Evolutionary conservation across 306 rosid genomes (phyloP), one percentile per base, ranked within the genome.

Genomic region (Cicer cuneatum): DNA sequence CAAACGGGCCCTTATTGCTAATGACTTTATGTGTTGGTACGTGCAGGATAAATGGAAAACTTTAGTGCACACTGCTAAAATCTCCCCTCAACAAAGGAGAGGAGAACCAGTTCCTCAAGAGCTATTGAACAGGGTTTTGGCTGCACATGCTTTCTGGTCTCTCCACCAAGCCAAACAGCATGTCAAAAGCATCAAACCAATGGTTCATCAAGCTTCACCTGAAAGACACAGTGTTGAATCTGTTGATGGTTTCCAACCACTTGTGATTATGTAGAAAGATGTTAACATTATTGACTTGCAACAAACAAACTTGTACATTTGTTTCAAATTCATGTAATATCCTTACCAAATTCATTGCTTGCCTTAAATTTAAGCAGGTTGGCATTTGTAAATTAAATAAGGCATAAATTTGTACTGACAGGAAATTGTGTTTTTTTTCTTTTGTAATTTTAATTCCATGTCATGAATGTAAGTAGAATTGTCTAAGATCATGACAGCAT

Each of bases 41-140:
- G 16, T 11, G 47, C 89, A 93, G 97, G 98, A 94, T 77, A 94
- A 94, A 81, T 91, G 97, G 97, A 94, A 94, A 80, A 94, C 98
- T 13, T 76, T 91, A 83, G 98, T 94, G 45, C 98, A 94, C 84
- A 94, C 97, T 2, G 97, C 98, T 11, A 85, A 71, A 82, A 94
- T 91, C 21, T 79, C 91, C 3, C 98, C 97, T 13, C 97, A 91
- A 78, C 97, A 94, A 74, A 87, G 98, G 82, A 87, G 98, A 83
- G 98, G 98, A 14, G 92, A 91, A 82, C 93, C 96, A 42, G 96
- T 94, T 0, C 97, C 98, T 1, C 96, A 94, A 78, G 93, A 86
- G 76, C 90, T 94, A 14, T 75, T 94, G 86, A 84, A 94, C 83
- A 81, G 97, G 71, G 97, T 91, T 35, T 84, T 91, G 87, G 89